Conservation (phyloP, 441 rosid species). For the Populus hybrid region DNA sequence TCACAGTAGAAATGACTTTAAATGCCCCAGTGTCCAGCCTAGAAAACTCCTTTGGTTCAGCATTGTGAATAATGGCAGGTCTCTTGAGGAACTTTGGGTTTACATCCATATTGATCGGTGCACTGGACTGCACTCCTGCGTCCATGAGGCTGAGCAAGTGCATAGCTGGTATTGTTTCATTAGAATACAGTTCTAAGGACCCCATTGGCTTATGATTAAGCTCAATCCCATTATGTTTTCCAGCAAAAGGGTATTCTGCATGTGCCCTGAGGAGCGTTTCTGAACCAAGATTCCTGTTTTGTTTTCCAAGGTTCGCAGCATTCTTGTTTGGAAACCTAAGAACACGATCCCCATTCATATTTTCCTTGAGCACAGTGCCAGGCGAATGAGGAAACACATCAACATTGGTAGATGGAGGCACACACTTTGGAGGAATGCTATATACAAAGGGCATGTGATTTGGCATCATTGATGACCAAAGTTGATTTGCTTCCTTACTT, state of each 20-base stretch:
- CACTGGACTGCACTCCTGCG: constrained; percentile 53
- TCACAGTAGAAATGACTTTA: constrained; percentile 35
- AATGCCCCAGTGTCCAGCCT: constrained; percentile 40
- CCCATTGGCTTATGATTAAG: constrained; percentile 27
- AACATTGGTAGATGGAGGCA: constrained; percentile 29
- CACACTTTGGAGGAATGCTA: constrained; percentile 33
- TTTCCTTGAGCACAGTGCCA: constrained; percentile 26
- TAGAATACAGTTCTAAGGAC: constrained; percentile 48
- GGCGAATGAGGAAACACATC: constrained; percentile 32
- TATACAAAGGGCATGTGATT: constrained; percentile 38
- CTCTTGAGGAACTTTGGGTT: constrained; percentile 46
- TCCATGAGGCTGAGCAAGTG: constrained; percentile 93
- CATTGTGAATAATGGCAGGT: constrained; percentile 42
- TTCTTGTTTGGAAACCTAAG: constrained; percentile 37
- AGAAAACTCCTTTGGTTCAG: constrained; percentile 39
- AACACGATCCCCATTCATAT: constrained; percentile 28
- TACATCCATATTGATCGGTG: constrained; percentile 41
- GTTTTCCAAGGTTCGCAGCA: constrained; percentile 40
- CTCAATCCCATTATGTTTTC: constrained; percentile 36
- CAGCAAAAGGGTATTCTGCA: constrained; percentile 36
- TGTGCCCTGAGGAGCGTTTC: constrained; percentile 42
- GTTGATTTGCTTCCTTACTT: constrained; percentile 42
- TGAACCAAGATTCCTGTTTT: constrained; percentile 38
- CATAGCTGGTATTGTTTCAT: constrained; percentile 82
- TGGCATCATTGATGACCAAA: constrained; percentile 45